Base-by-base conservation (phyloP, 352 stramenopile genomes). In the Globisporangium spinosum region DNA sequence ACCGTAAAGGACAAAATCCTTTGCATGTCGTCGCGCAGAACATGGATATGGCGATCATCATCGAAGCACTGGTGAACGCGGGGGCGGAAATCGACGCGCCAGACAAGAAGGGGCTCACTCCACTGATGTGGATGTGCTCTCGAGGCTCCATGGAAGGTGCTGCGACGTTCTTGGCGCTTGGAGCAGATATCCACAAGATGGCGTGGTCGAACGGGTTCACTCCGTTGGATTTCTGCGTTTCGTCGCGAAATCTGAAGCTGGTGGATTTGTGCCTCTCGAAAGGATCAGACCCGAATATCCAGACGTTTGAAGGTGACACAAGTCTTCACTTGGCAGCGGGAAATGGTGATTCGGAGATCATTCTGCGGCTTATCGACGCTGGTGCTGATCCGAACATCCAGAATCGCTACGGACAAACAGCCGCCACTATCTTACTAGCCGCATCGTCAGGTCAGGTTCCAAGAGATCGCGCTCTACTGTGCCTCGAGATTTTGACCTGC, bases 121-220 rank as follows among this genome's bases (percentile, higher is more conserved):
- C 89, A 3, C 74, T 96, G 17, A 93, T 95, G 85, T 71, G 75
- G 15, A 92, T 95, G 80, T 91, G 84, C 34, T 67, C 68, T 2
- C 70, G 70, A 32, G 75, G 74, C 3, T 94, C 78, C 10, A 64
- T 91, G 4, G 89, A 95, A 82, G 87, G 85, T 4, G 77, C 81
- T 9, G 76, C 83, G 17, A 93, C 83, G 10, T 67, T 96, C 8
- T 63, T 96, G 3, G 81, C 80, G 2, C 75, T 95, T 38, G 89
- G 89, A n/a, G 87, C 85, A 13, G 71, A 89, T 58, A 69, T 95
- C 27, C 69, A 76, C 60, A 67, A 70, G 8, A 72, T 89, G 8
- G 87, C 87, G 25, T 96, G 89, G 89, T 89, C 82, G 17, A 91
- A 84, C 58, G 87, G 89, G 0, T 93, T 79, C 61, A 89, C 85